Evolutionary conservation across 306 rosid species (phyloP), one percentile per base, ranked within the genome.

Genomic region (barrel medic (Medicago truncatula)): DNA sequence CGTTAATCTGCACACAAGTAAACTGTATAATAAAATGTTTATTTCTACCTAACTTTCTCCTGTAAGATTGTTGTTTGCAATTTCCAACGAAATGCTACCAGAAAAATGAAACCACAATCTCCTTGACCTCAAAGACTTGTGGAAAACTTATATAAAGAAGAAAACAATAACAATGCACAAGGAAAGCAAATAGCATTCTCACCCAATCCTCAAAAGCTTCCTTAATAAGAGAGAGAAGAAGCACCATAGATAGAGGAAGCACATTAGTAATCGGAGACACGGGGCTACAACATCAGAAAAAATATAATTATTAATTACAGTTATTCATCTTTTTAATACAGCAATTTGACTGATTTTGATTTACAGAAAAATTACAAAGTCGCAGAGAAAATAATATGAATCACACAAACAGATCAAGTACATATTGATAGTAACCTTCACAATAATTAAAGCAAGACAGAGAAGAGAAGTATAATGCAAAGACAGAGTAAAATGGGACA

Each of bases 121-220:
- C 40, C 54, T 43, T 12, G 20, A 47, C 44, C 78, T 50, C 38
- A 28, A 17, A 23, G 15, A 62, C 15, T 58, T 10, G 3, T 2
- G 52, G 44, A 18, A 31, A 73, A 65, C 34, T 14, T 56, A 57
- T 23, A 61, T 16, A 20, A 69, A 49, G 73, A 70, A 57, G 34
- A 76, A 59, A 60, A 61, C 7, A 61, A 61, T 61, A 3, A 68
- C 57, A 73, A 39, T 21, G 54, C 56, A 47, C 43, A 67, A 71
- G 28, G 50, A 78, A 18, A 41, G 75, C 50, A 76, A 74, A 78
- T 28, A 60, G 65, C 49, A 54, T 59, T 43, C 97, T 91, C 81
- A 93, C 98, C 96, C 93, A 93, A 78, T 93, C 97, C 86, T 93
- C 98, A 82, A 88, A 93, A 75, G 98, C 98, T 85, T 93, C 98